Base-by-base conservation (phyloP, 345 rosid genomes). In the Erysimum cheiranthoides region DNA sequence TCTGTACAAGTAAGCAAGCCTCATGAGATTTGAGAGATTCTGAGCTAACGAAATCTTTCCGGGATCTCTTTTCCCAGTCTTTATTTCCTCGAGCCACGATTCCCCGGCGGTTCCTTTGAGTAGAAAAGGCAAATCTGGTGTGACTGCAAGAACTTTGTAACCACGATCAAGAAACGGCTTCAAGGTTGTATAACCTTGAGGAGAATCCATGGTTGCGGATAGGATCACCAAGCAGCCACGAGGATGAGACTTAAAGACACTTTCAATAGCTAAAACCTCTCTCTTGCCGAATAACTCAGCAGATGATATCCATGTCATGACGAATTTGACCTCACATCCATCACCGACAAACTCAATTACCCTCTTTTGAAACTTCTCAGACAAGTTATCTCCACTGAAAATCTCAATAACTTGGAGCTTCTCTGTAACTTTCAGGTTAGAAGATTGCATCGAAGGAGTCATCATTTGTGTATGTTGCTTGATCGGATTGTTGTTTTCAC, bases 281-380 rank as follows among this genome's bases (percentile, higher is more conserved):
- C 92, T 81, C 6, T 74, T 79, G 14, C 88, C 82, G 7, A 89
- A 91, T 0, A 69, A 70, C 1, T 51, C 61, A 2, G 73, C 87
- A 1, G 84, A 66, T 6, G 97, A 86, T 67, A 91, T 84, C 98
- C 96, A 93, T 34, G 91, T 88, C 97, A 89, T 88, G 82, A 85
- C 88, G 62, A 90, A 86, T 63, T 70, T 83, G 51, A 83, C 73
- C 17, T 80, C 84, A 12, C 97, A 91, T 0, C 64, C 53, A 2
- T 79, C 57, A 70, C 51, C 39, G 70, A 86, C 82, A 70, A 93
- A 91, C 36, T 81, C 73, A 8, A 56, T 49, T 38, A 81, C 85
- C 27, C 87, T 83, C 11, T 73, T 68, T 4, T 85, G 90, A 56
- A 91, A 93, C 64, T 71, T 70, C 66, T 50, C 18, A 3, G 87